phyloP scores from a whole-genome alignment of 177 flowering plant genomes.

The Vitis hybrid region DNA sequence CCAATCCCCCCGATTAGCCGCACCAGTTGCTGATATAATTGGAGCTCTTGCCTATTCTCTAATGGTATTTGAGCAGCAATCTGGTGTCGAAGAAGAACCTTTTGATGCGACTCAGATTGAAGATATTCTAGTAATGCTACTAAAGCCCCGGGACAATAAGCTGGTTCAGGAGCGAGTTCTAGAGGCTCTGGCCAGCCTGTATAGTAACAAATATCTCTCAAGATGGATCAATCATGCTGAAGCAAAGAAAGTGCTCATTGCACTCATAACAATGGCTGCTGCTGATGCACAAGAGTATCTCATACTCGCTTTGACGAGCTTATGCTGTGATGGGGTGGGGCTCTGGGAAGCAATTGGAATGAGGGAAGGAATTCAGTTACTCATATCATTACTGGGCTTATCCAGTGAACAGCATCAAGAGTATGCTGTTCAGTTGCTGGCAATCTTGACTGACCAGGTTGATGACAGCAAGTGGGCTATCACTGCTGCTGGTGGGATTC shows the following conservation, averaged over 20 bases:
- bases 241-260: slow-evolving; percentile 74
- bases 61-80: slow-evolving; percentile 63
- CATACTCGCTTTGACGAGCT: slow-evolving; percentile 58
- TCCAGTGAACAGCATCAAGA: slow-evolving; percentile 94
- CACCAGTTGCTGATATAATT: slow-evolving; percentile 85
- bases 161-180: slow-evolving; percentile 80
- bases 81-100: slow-evolving; percentile 41
- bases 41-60: slow-evolving; percentile 89
- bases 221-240: slow-evolving; percentile 61
- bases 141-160: slow-evolving; percentile 80
- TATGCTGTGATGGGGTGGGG: slow-evolving; percentile 58
- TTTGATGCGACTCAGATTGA: slow-evolving; percentile 64
- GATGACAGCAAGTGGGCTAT: slow-evolving; percentile 98
- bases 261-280: slow-evolving; percentile 72
- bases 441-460: slow-evolving; percentile 74
- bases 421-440: slow-evolving; percentile 67
- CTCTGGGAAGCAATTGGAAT: slow-evolving; percentile 79
- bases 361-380: slow-evolving; percentile 85
- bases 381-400: slow-evolving; percentile 77
- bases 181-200: slow-evolving; percentile 87
- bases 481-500: slow-evolving; percentile 96
- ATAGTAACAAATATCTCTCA: slow-evolving; percentile 64
- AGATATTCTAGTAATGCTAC: slow-evolving; percentile 49
- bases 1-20: slow-evolving; percentile 67
- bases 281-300: slow-evolving; percentile 74